These are phyloP conservation scores for Chlorokybus atmophyticus DNA, from an alignment of 139 green algal genomes.

Conservation along the genomic window DNA sequence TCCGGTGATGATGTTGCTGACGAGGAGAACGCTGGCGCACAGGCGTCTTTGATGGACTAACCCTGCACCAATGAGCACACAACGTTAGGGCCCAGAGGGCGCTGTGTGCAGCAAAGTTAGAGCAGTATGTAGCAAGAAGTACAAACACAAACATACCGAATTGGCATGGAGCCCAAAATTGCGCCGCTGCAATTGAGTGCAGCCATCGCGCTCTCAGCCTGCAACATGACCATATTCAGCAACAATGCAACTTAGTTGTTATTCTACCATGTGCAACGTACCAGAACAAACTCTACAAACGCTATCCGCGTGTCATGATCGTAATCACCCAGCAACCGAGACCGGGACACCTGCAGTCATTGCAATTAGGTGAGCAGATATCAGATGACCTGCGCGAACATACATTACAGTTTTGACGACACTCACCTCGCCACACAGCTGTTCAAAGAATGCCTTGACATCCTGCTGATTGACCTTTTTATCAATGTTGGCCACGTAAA, in stretches of 20 bases:
- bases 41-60: conserved; percentile 4
- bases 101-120: neutral
- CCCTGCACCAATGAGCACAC: no score
- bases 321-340: conserved; percentile 76
- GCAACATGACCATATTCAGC: neutral
- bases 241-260: neutral
- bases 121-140: neutral
- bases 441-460: conserved; percentile 74
- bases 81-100: no score
- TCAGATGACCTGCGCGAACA: neutral
- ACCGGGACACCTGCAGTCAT: conserved; percentile 55
- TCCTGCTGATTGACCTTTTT: conserved; percentile 55
- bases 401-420: conserved; percentile 2
- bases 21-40: no score
- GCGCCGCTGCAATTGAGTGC: conserved; percentile 83
- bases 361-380: neutral
- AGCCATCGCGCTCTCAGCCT: conserved; percentile 55
- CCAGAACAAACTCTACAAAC: conserved; percentile 81
- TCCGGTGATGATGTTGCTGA: no score
- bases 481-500: conserved; percentile 93
- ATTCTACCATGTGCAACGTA: conserved; percentile 5
- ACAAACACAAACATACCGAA: conserved; percentile 13
- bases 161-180: conserved; percentile 53
- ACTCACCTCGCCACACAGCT: conserved; percentile 59
- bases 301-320: conserved; percentile 81